A percentile compares a stretch with the other conserved stretches of the same genome.
phyloP scores from a whole-genome alignment of 2,329 filamentous ascomycete genomes.

The Penicillium rolfsii region DNA sequence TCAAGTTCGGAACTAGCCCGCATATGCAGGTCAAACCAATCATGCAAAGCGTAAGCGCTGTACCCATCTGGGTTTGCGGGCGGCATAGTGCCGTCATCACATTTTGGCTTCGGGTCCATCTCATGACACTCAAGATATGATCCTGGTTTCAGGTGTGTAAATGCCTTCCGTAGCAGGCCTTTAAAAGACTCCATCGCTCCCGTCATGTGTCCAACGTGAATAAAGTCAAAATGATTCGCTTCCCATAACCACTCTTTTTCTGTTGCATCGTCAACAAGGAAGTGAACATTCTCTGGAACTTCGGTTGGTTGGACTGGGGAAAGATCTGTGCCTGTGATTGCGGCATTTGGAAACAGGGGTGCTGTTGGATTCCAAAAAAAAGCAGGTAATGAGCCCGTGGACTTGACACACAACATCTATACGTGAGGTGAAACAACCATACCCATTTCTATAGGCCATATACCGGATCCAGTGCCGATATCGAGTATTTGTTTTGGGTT shows the following conservation, averaged over 20 bases:
- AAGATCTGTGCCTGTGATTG: constrained; percentile 67
- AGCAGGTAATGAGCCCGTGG: constrained; percentile 16
- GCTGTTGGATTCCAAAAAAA: constrained; percentile 31
- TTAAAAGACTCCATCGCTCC: constrained; percentile 63
- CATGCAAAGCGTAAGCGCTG: constrained; percentile 46
- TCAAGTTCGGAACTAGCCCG: constrained; percentile 50
- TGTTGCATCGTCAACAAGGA: constrained; percentile 70
- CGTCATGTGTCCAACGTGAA: constrained; percentile 62
- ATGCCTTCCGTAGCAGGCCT: constrained; percentile 57
- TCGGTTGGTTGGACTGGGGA: constrained; percentile 68
- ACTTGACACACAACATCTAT: constrained; percentile 10
- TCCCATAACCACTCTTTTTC: constrained; percentile 63
- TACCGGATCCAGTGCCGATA: constrained; percentile 64
- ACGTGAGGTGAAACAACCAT: constrained; percentile 18
- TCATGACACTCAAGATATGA: constrained; percentile 55
- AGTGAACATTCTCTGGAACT: constrained; percentile 73
- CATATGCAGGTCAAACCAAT: constrained; percentile 52
- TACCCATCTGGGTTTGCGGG: constrained; percentile 45
- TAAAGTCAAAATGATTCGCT: constrained; percentile 57
- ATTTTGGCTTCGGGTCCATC: constrained; percentile 51
- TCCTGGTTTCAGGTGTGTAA: constrained; percentile 59
- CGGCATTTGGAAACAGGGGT: constrained; percentile 57
- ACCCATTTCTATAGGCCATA: constrained; percentile 71
- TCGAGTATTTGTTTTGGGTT: constrained; percentile 57
- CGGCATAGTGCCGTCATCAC: constrained; percentile 59